Percentiles rank a stretch among this genome's conserved stretches.
Conservation (phyloP, 2,329 filamentous ascomycete genomes). For the Hawksworthiomyces lignivorus region DNA sequence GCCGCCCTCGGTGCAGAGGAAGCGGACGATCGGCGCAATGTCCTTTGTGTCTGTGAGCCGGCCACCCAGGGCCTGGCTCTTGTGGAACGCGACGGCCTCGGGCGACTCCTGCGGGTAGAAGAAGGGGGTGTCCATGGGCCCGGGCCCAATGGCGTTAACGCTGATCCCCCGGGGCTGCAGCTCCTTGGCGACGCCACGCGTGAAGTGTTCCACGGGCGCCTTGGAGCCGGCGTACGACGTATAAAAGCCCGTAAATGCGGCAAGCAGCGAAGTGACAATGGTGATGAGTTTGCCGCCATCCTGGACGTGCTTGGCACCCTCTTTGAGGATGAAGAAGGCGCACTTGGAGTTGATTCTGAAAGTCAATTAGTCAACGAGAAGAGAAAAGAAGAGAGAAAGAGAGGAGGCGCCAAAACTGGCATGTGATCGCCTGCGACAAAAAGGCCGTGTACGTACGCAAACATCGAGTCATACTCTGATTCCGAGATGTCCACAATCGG, state of each 20-base stretch:
- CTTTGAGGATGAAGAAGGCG: conserved; percentile 37
- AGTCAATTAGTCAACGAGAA: too few relatives aligned
- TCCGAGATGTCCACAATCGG: conserved; percentile 34
- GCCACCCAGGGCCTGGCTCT: conserved; percentile 32
- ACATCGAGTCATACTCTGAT: conserved; percentile 39
- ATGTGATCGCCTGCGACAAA: too few relatives aligned
- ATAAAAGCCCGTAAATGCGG: conserved; percentile 37
- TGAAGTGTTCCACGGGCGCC: conserved; percentile 32
- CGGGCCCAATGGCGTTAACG: conserved; percentile 29
- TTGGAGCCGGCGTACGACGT: conserved; percentile 38
- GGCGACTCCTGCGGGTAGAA: conserved; percentile 35
- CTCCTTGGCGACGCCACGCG: conserved; percentile 27
- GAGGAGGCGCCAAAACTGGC: not conserved
- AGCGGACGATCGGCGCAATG: conserved; percentile 37
- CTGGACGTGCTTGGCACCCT: conserved; percentile 30
- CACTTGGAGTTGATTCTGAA: conserved; percentile 36
- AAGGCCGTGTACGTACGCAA: conserved; percentile 31
- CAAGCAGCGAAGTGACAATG: conserved; percentile 36
- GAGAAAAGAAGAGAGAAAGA: not conserved
- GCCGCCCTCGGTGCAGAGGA: conserved; percentile 34
- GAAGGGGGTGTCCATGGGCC: conserved; percentile 36
- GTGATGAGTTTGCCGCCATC: conserved; percentile 41
- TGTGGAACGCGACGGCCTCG: conserved; percentile 36
- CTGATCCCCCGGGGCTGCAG: conserved; percentile 24
- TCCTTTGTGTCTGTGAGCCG: conserved; percentile 34